Base-by-base conservation (phyloP, 495 filamentous ascomycete genomes). In the Penicillium goetzii region DNA sequence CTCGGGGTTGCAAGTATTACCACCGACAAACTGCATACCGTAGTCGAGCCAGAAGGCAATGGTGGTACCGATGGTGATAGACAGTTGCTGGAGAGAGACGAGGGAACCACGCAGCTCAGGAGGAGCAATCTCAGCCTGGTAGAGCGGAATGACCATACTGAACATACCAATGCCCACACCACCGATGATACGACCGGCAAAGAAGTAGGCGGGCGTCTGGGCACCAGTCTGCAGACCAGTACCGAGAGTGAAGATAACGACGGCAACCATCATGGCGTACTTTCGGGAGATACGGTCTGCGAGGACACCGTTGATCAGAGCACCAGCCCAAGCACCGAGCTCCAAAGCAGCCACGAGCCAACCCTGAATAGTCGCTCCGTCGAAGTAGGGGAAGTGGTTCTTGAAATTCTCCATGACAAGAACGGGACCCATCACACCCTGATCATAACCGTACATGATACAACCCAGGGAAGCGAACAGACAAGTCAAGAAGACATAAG, bases 301-400 rank as follows among this genome's bases (percentile, higher is more conserved):
- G 19, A 94, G 74, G 69, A 90, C 88, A 26, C 89, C 90, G 56
- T 86, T 90, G 61, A 90, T 85, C 49, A 94, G 80, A 9, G 89
- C 87, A 50, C 91, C 91, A 43, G 91, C 68, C 90, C 90, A 93
- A 53, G 91, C 91, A 68, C 91, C 91, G 10, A 95, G 84, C 72
- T 93, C 90, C 64, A 94, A 84, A 64, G 92, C 92, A 12, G 91
- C 81, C 2, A 90, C 90, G 28, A 92, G 73, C 87, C 89, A 92
- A 49, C 89, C 90, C 73, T 91, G 90, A 28, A 76, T 85, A 8
- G 87, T 88, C 68, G 85, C 81, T 51, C 85, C 84, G 84, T 88
- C 88, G 32, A 75, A 67, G 11, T 49, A 32, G 23, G 76, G 76
- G 64, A 77, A 79, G 64, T 90, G 68, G 54, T 72, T 69, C 55